Conservation (phyloP, 306 rosid genomes). For the Fragaria iinumae region DNA sequence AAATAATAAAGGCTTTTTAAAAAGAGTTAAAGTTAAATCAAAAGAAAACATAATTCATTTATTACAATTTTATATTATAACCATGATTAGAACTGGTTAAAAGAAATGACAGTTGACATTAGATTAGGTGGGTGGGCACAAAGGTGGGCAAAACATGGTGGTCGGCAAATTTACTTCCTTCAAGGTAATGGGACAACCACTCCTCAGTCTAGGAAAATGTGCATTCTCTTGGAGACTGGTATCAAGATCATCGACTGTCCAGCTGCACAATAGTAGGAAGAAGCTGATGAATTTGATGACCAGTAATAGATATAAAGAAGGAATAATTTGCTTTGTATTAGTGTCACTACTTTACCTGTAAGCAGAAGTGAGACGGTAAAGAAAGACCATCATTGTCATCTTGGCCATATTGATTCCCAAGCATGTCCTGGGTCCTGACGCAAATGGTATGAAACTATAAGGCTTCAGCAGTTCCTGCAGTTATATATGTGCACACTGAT, state of each 20-base stretch:
- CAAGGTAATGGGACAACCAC: constrained; percentile 71
- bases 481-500: too few species aligned
- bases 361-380: constrained; percentile 50
- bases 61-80: too few species aligned
- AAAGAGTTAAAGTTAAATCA: too few species aligned
- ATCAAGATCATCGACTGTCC: constrained; percentile 64
- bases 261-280: constrained; percentile 30
- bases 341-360: constrained; percentile 30
- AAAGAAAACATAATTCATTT: too few species aligned
- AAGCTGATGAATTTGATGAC: not conserved
- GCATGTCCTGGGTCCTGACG: constrained; percentile 73
- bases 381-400: constrained; percentile 58
- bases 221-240: constrained; percentile 66
- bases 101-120: too few species aligned
- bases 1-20: too few species aligned
- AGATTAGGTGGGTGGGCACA: too few species aligned
- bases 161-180: not conserved
- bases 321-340: too few species aligned
- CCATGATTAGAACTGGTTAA: too few species aligned
- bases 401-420: constrained; percentile 66
- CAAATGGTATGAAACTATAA: constrained; percentile 64
- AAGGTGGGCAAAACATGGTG: too few species aligned
- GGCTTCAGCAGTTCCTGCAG: constrained; percentile 36
- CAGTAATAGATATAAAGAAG: too few species aligned
- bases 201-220: constrained; percentile 57